Percentiles rank a stretch among this genome's conserved stretches.
These are phyloP conservation scores for Coffea eugenioides DNA, from an alignment of 257 asterid genomes.

Conservation along the genomic window DNA sequence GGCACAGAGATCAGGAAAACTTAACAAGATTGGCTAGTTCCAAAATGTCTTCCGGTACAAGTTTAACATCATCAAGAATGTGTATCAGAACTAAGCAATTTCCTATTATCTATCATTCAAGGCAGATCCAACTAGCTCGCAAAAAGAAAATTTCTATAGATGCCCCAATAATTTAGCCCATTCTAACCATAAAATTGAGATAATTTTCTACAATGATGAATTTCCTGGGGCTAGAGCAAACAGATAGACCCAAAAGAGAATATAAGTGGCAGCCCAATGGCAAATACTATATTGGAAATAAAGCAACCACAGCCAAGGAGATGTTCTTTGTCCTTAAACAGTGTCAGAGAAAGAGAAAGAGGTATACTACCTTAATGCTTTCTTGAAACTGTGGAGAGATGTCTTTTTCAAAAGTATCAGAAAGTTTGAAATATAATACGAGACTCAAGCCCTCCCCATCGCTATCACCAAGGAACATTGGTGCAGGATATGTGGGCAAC, in stretches of 20 bases:
- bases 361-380: conserved; percentile 46
- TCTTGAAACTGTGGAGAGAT: conserved; percentile 74
- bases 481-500: conserved; percentile 86
- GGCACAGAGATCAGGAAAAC: neutral
- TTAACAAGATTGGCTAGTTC: neutral
- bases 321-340: neutral
- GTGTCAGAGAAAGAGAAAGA: neutral
- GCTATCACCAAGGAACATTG: conserved; percentile 79
- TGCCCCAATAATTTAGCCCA: neutral
- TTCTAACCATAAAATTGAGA: neutral
- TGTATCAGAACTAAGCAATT: neutral
- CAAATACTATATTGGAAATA: neutral
- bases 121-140: neutral
- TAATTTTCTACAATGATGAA: neutral
- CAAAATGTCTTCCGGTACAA: neutral
- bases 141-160: neutral
- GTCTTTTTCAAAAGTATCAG: conserved; percentile 63
- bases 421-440: conserved; percentile 78
- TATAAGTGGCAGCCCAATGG: neutral
- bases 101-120: neutral
- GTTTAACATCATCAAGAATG: neutral
- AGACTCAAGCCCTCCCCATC: conserved; percentile 94
- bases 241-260: neutral
- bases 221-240: neutral
- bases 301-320: neutral